A percentile compares a stretch with the other conserved stretches of the same genome.
Evolutionary conservation across 768 basidiomycete genomes (phyloP).

Genomic region (Neoboletus subvelutipes): DNA sequence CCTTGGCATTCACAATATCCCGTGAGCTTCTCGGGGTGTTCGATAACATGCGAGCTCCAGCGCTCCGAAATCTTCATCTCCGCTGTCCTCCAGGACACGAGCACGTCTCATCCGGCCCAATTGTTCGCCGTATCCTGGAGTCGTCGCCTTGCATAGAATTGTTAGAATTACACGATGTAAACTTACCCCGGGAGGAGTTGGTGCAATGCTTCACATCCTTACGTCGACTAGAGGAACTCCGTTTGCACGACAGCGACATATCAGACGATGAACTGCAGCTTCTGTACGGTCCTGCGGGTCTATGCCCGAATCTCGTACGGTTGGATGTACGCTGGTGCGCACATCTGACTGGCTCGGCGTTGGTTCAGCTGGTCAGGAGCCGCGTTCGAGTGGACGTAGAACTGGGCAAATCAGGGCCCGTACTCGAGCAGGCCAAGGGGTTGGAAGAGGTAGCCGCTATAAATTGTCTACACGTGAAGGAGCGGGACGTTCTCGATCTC

Average conservation of each 20-base stretch:
- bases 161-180: constrained; percentile 51
- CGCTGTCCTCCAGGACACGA: constrained; percentile 30
- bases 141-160: constrained; percentile 37
- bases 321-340: constrained; percentile 63
- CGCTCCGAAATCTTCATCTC: constrained; percentile 40
- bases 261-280: constrained; percentile 42
- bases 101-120: constrained; percentile 28
- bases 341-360: constrained; percentile 48
- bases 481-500: constrained; percentile 52
- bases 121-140: constrained; percentile 30
- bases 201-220: constrained; percentile 36
- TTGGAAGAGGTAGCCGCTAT: constrained; percentile 51
- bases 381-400: constrained; percentile 26
- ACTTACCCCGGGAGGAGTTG: constrained; percentile 41
- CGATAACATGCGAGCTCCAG: constrained; percentile 34
- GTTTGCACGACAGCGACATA: constrained; percentile 59
- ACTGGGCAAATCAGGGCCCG: neutral
- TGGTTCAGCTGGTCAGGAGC: constrained; percentile 49
- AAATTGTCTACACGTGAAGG: constrained; percentile 56
- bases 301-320: constrained; percentile 47
- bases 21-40: constrained; percentile 31
- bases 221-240: constrained; percentile 45
- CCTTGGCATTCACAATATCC: constrained; percentile 32
- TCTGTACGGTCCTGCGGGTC: constrained; percentile 38
- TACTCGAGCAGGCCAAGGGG: constrained; percentile 18